Conservation (phyloP, 73 alveolate species). For the Vitrella brassicaformis region DNA sequence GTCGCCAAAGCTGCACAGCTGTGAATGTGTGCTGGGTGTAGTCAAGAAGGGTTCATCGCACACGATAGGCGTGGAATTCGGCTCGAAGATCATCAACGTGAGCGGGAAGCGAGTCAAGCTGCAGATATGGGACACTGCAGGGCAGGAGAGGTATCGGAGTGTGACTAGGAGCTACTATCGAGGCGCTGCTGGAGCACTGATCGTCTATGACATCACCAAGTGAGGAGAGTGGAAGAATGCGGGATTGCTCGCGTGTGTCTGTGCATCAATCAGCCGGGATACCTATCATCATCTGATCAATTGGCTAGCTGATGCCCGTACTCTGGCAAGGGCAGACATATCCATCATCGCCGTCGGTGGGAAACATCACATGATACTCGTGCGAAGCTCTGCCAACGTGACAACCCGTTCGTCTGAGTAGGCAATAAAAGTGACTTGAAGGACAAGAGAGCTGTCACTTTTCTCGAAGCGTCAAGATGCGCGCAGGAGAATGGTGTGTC, state of each 20-base stretch:
- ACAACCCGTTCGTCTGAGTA: background rate
- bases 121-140: slow-evolving; percentile 57
- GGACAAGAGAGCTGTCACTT: slow-evolving; percentile 32
- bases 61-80: slow-evolving; percentile 51
- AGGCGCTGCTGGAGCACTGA: slow-evolving; percentile 45
- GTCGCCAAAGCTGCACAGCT: background rate
- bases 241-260: too few relatives aligned
- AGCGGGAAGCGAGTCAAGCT: slow-evolving; percentile 39
- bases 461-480: slow-evolving; percentile 30
- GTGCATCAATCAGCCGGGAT: too few relatives aligned
- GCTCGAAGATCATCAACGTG: slow-evolving; percentile 42
- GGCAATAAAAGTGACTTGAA: slow-evolving; percentile 33
- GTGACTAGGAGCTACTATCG: slow-evolving; percentile 47
- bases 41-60: slow-evolving; percentile 42
- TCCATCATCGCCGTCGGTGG: slow-evolving; percentile 35
- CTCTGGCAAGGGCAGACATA: slow-evolving; percentile 40
- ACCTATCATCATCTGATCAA: slow-evolving; percentile 35
- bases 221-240: too few relatives aligned
- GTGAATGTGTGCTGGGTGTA: background rate
- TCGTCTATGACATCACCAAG: slow-evolving; percentile 45
- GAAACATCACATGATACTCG: background rate
- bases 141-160: slow-evolving; percentile 43
- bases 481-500: slow-evolving; percentile 30
- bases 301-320: slow-evolving; percentile 39
- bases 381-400: background rate